These are phyloP conservation scores for Gleditsia sinensis DNA, from an alignment of 306 rosid genomes.

Conservation along the genomic window DNA sequence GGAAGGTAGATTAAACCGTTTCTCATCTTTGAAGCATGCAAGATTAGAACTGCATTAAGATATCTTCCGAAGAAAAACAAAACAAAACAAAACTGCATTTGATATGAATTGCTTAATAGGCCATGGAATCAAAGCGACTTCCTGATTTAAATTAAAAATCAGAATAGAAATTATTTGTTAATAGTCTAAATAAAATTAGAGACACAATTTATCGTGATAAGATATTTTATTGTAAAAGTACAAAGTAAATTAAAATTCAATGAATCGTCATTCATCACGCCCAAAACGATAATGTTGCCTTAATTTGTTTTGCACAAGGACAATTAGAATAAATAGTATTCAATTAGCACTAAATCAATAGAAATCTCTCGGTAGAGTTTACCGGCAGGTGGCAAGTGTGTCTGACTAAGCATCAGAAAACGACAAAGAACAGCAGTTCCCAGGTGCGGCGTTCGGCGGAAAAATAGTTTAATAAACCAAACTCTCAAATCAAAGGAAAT, in stretches of 20 bases:
- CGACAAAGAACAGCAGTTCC: constrained; percentile 64
- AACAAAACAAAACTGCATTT: background rate
- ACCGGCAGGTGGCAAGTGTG: constrained; percentile 42
- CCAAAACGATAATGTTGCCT: background rate
- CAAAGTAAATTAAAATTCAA: background rate
- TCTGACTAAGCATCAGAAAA: constrained; percentile 12
- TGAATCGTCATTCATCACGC: background rate
- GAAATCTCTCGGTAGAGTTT: constrained; percentile 41
- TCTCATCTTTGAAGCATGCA: background rate
- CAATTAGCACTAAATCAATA: background rate
- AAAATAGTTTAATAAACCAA: constrained; percentile 29
- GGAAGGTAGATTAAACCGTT: background rate
- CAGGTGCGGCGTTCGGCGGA: constrained; percentile 93
- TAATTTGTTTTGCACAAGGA: too few relatives aligned
- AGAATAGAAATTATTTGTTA: too few relatives aligned
- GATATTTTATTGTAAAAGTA: background rate
- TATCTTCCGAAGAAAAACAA: too few relatives aligned
- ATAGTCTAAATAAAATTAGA: too few relatives aligned
- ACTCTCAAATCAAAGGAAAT: background rate
- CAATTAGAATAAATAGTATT: background rate
- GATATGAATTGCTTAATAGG: background rate
- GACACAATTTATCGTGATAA: background rate
- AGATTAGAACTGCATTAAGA: background rate
- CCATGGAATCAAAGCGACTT: too few relatives aligned
- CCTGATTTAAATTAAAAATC: too few relatives aligned